A percentile compares a stretch with the other conserved stretches of the same genome.
phyloP scores from a whole-genome alignment of 2,329 filamentous ascomycete species.

The Bertia moriformis region DNA sequence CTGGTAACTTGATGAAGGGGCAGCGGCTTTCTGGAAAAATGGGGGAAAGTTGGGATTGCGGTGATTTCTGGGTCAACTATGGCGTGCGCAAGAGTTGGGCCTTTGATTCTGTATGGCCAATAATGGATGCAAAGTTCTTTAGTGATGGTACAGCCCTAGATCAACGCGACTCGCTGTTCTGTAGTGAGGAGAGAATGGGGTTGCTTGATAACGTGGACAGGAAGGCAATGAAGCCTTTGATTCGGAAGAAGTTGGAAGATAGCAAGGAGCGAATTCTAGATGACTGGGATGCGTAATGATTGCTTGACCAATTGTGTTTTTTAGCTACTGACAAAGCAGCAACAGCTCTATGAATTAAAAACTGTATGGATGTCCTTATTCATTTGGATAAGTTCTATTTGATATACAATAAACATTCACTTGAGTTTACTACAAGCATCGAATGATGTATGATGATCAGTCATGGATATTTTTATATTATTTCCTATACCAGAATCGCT shows the following conservation, averaged over 20 bases:
- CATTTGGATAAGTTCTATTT: too few relatives aligned
- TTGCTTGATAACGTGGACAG: slow-evolving; percentile 2
- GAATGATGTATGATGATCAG: too few relatives aligned
- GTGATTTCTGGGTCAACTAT: slow-evolving; percentile 7
- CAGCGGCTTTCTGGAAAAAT: slow-evolving; percentile 6
- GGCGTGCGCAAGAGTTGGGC: slow-evolving; percentile 7
- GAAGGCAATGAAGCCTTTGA: slow-evolving; percentile 2
- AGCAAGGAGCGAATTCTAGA: slow-evolving; percentile 1
- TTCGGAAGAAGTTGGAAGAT: slow-evolving; percentile 3
- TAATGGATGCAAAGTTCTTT: slow-evolving; percentile 2
- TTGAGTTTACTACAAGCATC: too few relatives aligned
- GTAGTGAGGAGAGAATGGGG: slow-evolving; percentile 2
- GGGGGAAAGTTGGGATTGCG: slow-evolving; percentile 7
- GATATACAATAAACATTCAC: too few relatives aligned
- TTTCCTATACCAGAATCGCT: too few relatives aligned
- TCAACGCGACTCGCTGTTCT: background rate
- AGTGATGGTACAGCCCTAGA: slow-evolving; percentile 1
- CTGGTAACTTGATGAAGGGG: slow-evolving; percentile 1
- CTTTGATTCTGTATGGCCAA: slow-evolving; percentile 7
- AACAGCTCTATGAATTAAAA: too few relatives aligned
- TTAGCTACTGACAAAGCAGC: too few relatives aligned
- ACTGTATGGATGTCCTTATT: too few relatives aligned
- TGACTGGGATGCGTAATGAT: background rate
- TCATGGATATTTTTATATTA: too few relatives aligned
- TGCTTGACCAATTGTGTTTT: too few relatives aligned